Conservation (phyloP, 1,284 basidiomycete genomes). For the Takashimella koratensis region DNA sequence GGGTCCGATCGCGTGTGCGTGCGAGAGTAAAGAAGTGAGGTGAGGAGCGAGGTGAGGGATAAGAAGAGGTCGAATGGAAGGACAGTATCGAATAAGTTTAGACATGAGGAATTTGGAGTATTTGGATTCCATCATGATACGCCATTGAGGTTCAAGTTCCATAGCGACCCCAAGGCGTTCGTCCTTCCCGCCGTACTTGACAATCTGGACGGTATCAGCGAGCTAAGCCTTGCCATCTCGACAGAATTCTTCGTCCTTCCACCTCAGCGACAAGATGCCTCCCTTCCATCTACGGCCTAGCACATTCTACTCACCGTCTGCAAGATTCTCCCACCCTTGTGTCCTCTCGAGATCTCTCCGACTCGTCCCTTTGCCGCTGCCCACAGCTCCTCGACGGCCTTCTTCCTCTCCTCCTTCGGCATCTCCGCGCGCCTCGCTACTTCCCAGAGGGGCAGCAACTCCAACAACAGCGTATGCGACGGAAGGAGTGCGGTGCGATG, state of each 20-base stretch:
- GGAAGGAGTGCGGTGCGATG: conserved; percentile 68
- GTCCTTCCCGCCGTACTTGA: conserved; percentile 74
- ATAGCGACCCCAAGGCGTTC: conserved; percentile 72
- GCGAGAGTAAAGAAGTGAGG: conserved; percentile 69
- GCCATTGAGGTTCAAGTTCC: conserved; percentile 75
- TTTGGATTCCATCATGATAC: conserved; percentile 72
- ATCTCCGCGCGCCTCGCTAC: conserved; percentile 70
- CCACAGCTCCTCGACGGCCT: conserved; percentile 69
- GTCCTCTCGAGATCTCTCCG: conserved; percentile 79
- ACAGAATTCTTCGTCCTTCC: too few relatives aligned
- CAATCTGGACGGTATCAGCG: too few relatives aligned
- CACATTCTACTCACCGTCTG: conserved; percentile 68
- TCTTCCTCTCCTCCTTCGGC: conserved; percentile 64
- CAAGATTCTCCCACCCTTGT: conserved; percentile 81
- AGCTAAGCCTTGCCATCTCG: too few relatives aligned
- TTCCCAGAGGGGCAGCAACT: conserved; percentile 67
- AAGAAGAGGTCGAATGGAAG: conserved; percentile 61
- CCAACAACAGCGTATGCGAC: conserved; percentile 64
- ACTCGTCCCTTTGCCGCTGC: conserved; percentile 69
- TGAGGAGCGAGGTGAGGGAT: conserved; percentile 70
- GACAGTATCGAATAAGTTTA: conserved; percentile 73
- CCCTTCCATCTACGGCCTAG: too few relatives aligned
- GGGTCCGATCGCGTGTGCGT: conserved; percentile 74
- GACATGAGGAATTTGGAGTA: conserved; percentile 88
- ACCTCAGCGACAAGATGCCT: too few relatives aligned